Percentiles rank a stretch among this genome's conserved stretches.
Evolutionary conservation across 495 filamentous ascomycete species (phyloP).

Genomic region (Xylaria nigripes): DNA sequence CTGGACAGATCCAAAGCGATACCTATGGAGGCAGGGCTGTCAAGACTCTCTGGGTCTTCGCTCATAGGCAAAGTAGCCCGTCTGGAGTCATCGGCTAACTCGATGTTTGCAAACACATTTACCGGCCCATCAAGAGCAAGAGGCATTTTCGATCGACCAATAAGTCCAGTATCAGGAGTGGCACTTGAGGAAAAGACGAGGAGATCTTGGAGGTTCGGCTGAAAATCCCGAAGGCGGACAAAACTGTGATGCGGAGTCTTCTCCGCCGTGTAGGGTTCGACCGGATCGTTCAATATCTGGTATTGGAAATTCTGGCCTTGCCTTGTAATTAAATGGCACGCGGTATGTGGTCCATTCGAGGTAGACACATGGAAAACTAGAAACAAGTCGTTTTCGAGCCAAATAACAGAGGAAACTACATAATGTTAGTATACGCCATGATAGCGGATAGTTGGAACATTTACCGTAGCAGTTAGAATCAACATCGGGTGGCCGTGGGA

Average conservation of each 20-base stretch:
- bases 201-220: slow-evolving; percentile 67
- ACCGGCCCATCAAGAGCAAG: slow-evolving; percentile 53
- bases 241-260: slow-evolving; percentile 69
- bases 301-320: slow-evolving; percentile 53
- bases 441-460: slow-evolving; percentile 10
- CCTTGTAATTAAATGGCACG: slow-evolving; percentile 68
- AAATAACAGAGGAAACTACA: slow-evolving; percentile 75
- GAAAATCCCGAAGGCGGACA: slow-evolving; percentile 64
- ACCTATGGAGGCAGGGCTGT: slow-evolving; percentile 73
- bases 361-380: slow-evolving; percentile 63
- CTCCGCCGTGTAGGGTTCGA: slow-evolving; percentile 58
- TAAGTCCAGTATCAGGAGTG: slow-evolving; percentile 64
- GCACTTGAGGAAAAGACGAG: slow-evolving; percentile 77
- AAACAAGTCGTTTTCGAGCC: slow-evolving; percentile 86
- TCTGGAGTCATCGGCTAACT: slow-evolving; percentile 65
- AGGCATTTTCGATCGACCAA: slow-evolving; percentile 61
- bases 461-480: slow-evolving; percentile 61
- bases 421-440: not conserved
- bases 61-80: slow-evolving; percentile 68
- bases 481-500: slow-evolving; percentile 68
- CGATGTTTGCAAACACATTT: slow-evolving; percentile 64
- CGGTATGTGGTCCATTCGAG: slow-evolving; percentile 50
- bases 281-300: slow-evolving; percentile 64
- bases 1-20: slow-evolving; percentile 72
- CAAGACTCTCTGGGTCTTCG: slow-evolving; percentile 48